phyloP scores from a whole-genome alignment of 495 filamentous ascomycete genomes.

The Penicillium bovifimosum region DNA sequence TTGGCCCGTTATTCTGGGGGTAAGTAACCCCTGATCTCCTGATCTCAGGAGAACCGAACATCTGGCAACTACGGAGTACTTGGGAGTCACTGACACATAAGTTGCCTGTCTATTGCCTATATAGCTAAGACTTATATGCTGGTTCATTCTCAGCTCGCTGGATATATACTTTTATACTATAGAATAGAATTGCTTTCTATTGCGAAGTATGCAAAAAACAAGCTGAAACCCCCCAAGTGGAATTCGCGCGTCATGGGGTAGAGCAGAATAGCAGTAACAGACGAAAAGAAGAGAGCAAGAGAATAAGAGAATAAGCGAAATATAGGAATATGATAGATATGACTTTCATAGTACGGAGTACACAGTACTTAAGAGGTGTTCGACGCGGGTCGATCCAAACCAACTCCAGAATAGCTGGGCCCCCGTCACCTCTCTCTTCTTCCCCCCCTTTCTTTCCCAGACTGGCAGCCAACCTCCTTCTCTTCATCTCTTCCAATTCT shows the following conservation, averaged over 20 bases:
- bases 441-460: conserved; percentile 32
- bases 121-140: no score
- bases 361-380: not conserved
- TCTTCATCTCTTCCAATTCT: conserved; percentile 13
- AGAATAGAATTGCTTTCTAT: not conserved
- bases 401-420: conserved; percentile 19
- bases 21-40: conserved; percentile 26
- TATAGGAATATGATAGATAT: not conserved
- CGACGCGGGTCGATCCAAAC: conserved; percentile 20
- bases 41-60: conserved; percentile 13
- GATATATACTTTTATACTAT: no score
- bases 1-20: not conserved
- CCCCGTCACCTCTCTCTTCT: conserved; percentile 8
- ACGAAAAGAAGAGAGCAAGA: not conserved
- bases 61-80: not conserved
- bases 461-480: conserved; percentile 15
- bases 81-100: not conserved
- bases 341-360: not conserved
- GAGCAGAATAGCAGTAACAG: not conserved
- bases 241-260: conserved; percentile 1
- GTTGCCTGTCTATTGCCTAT: no score
- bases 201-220: no score
- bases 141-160: no score
- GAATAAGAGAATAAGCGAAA: not conserved
- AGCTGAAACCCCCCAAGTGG: conserved; percentile 8